Evolutionary conservation across 1,139 yeast species (phyloP).

Genomic region (Blastobotrys capitulatus): DNA sequence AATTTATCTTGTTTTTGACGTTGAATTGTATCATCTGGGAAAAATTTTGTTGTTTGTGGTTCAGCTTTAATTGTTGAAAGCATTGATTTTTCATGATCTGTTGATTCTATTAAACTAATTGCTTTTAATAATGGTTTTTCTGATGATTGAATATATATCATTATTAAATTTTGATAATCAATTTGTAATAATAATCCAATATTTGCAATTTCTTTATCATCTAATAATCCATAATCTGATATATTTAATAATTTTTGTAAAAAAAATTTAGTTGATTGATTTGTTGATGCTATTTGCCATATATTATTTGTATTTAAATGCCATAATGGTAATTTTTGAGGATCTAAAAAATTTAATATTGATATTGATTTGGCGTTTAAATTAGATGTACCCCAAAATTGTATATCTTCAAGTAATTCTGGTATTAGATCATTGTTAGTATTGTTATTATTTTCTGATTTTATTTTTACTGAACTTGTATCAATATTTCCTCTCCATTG

Average conservation of each 20-base stretch:
- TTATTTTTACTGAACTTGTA: not conserved
- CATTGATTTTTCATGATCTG: not conserved
- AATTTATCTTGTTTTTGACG: conserved; percentile 9
- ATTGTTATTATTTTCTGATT: not conserved
- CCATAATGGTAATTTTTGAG: conserved; percentile 24
- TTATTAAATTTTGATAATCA: not conserved
- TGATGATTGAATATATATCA: conserved; percentile 8
- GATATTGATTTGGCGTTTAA: conserved; percentile 1
- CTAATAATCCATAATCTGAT: conserved; percentile 9
- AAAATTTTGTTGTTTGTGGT: conserved; percentile 3
- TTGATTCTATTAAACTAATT: not conserved
- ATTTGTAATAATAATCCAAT: conserved; percentile 12
- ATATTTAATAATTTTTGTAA: conserved; percentile 22
- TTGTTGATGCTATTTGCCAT: conserved; percentile 20
- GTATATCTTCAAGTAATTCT: conserved; percentile 10
- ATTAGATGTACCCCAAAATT: conserved; percentile 15
- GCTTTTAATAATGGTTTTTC: not conserved
- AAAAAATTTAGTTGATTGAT: conserved; percentile 17
- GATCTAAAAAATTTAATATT: conserved; percentile 13
- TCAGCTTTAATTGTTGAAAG: conserved; percentile 8
- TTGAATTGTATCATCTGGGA: not conserved
- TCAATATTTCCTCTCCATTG: conserved; percentile 9
- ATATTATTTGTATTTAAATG: conserved; percentile 17
- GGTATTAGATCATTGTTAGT: not conserved
- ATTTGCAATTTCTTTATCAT: conserved; percentile 8